Evolutionary conservation across 1,139 yeast genomes (phyloP).

Genomic region (Scheffersomyces stambukii): DNA sequence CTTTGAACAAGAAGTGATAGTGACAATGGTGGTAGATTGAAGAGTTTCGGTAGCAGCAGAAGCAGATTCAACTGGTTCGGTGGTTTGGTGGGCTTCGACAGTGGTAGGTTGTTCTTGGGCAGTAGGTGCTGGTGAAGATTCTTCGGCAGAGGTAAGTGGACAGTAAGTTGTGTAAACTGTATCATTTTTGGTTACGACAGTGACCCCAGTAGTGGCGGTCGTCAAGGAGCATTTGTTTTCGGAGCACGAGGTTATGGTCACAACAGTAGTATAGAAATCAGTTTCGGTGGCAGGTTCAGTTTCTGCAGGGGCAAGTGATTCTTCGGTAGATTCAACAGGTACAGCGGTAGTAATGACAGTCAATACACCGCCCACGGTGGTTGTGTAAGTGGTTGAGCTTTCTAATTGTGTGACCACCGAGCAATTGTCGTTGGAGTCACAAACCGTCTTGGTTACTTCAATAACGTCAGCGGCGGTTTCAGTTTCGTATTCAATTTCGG

Average conservation of each 20-base stretch:
- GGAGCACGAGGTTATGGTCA: conserved; percentile 20
- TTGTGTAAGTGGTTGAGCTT: conserved; percentile 33
- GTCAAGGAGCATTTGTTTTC: conserved; percentile 22
- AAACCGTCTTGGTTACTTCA: conserved; percentile 32
- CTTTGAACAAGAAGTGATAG: conserved; percentile 20
- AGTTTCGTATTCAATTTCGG: conserved; percentile 25
- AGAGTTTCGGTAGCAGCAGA: conserved; percentile 11
- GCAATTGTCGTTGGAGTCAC: conserved; percentile 28
- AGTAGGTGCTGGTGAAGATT: conserved; percentile 3
- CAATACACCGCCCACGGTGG: conserved; percentile 38
- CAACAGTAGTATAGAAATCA: conserved; percentile 14
- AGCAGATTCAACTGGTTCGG: conserved; percentile 3
- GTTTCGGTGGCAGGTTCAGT: conserved; percentile 13
- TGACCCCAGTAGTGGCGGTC: conserved; percentile 35
- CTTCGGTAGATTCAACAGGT: conserved; percentile 16
- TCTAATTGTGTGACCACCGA: conserved; percentile 33
- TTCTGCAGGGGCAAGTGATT: conserved; percentile 8
- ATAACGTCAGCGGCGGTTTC: conserved; percentile 19
- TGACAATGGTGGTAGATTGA: conserved; percentile 15
- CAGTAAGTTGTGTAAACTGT: conserved; percentile 18
- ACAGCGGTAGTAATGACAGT: conserved; percentile 23
- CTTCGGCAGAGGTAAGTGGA: conserved; percentile 15
- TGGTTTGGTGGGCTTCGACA: conserved; percentile 5
- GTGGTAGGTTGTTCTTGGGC: no score
- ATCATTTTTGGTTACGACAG: conserved; percentile 23